Conservation (phyloP, 73 alveolate species). For the Paramecium biaurelia region DNA sequence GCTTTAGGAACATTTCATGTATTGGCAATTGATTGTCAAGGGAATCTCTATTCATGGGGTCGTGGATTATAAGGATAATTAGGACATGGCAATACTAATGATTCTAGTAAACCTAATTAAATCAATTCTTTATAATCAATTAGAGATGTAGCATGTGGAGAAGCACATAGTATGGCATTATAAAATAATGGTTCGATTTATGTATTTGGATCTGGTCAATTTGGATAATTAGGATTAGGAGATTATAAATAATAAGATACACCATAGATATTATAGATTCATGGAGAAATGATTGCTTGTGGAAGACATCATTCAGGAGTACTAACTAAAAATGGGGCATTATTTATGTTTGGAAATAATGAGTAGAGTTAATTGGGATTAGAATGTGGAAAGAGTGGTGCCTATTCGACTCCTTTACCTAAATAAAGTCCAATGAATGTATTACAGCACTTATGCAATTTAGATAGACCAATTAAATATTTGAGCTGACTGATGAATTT, state of each 20-base stretch:
- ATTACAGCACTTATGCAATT: not conserved
- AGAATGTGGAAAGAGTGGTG: not conserved
- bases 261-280: not conserved
- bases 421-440: not conserved
- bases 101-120: not conserved
- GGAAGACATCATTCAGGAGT: not conserved
- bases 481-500: conserved; percentile 17
- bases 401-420: not conserved
- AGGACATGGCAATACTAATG: not conserved
- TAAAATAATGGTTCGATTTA: not conserved
- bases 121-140: not conserved
- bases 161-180: conserved; percentile 5
- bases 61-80: conserved; percentile 37
- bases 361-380: not conserved
- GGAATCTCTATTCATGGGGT: conserved; percentile 33
- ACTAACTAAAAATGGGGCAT: not conserved
- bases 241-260: conserved; percentile 9
- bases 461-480: conserved; percentile 15
- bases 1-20: conserved; percentile 38
- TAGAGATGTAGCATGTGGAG: not conserved
- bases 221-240: conserved; percentile 35
- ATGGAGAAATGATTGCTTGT: not conserved
- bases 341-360: not conserved
- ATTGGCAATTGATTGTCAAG: conserved; percentile 1
- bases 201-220: conserved; percentile 3